Evolutionary conservation across 192 early-diverging fungal genomes (phyloP).

Genomic region (Umbelopsis ramanniana): DNA sequence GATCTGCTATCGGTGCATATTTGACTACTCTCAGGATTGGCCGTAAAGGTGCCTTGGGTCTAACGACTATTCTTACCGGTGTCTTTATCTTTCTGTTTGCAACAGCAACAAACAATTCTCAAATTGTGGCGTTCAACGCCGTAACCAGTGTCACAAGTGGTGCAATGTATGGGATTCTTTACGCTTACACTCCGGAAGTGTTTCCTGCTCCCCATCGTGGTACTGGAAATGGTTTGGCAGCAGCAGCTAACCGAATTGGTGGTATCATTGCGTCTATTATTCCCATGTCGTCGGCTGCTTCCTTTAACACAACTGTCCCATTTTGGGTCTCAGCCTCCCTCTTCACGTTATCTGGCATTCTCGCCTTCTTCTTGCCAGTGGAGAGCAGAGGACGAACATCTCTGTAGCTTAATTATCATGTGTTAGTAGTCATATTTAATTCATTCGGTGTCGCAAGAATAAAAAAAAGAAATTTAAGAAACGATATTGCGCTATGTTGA

Average conservation of each 20-base stretch:
- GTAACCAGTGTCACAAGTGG: slow-evolving; percentile 44
- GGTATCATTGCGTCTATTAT: slow-evolving; percentile 76
- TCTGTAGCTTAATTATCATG: background rate
- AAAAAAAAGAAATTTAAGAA: too few relatives aligned
- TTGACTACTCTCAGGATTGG: slow-evolving; percentile 1
- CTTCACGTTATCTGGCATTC: slow-evolving; percentile 53
- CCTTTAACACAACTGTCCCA: slow-evolving; percentile 57
- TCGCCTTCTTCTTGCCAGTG: slow-evolving; percentile 72
- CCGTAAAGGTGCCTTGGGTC: background rate
- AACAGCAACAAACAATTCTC: background rate
- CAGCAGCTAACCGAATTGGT: slow-evolving; percentile 68
- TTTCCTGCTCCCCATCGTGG: slow-evolving; percentile 73
- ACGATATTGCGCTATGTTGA: too few relatives aligned
- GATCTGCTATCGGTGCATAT: background rate
- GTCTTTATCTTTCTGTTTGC: background rate
- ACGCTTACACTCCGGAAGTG: slow-evolving; percentile 84
- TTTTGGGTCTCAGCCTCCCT: slow-evolving; percentile 62
- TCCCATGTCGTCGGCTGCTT: slow-evolving; percentile 49
- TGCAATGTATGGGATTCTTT: slow-evolving; percentile 77
- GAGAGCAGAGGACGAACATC: slow-evolving; percentile 52
- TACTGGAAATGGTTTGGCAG: slow-evolving; percentile 72
- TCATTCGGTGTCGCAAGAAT: too few relatives aligned
- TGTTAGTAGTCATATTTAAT: too few relatives aligned
- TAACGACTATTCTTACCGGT: background rate
- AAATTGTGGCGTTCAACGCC: background rate